Conservation (phyloP, 306 rosid species). For the Lablab purpureus region DNA sequence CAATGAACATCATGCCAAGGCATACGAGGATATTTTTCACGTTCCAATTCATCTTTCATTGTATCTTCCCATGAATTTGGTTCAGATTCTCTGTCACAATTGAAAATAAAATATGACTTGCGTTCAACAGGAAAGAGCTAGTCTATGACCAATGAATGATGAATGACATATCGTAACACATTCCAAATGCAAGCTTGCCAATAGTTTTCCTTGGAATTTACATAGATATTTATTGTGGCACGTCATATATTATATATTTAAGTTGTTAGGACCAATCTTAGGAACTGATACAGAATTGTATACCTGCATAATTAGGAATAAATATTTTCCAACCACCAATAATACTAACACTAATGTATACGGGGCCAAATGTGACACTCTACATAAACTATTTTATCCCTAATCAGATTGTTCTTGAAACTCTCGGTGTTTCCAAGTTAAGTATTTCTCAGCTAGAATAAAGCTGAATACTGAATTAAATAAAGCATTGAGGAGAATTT, state of each 20-base stretch:
- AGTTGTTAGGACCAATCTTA: not conserved
- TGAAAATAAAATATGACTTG: conserved; percentile 33
- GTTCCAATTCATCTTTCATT: conserved; percentile 96
- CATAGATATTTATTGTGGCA: conserved; percentile 6
- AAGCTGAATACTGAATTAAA: conserved; percentile 17
- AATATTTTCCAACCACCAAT: conserved; percentile 1
- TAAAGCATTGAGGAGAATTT: conserved; percentile 21
- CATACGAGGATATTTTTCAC: conserved; percentile 92
- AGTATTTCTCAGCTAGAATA: conserved; percentile 18
- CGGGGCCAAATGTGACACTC: not conserved
- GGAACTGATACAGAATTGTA: not conserved
- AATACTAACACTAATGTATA: not conserved
- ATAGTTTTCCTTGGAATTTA: conserved; percentile 21
- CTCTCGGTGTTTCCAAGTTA: not conserved
- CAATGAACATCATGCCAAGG: conserved; percentile 99
- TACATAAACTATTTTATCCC: not conserved
- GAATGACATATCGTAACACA: conserved; percentile 22
- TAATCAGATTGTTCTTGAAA: not conserved
- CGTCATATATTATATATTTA: not conserved
- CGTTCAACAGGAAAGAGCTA: conserved; percentile 19
- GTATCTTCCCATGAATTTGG: conserved; percentile 99
- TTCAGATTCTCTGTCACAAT: conserved; percentile 83
- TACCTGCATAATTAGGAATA: not conserved
- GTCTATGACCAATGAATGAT: conserved; percentile 31
- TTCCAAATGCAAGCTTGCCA: conserved; percentile 31